Conservation (phyloP, 1,284 basidiomycete species). For the Neolentinus lepideus region DNA sequence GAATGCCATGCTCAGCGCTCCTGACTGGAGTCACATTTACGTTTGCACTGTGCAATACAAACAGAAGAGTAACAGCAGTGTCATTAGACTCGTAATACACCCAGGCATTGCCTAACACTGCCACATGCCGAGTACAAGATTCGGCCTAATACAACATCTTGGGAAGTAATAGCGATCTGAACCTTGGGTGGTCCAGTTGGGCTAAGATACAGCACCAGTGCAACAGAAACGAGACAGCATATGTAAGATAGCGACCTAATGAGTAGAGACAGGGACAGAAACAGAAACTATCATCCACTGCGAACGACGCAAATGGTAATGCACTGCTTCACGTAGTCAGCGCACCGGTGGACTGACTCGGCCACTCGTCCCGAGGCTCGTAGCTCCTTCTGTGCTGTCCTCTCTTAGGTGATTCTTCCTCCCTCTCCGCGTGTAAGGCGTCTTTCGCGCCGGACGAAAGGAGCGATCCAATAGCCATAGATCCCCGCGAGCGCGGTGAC, state of each 20-base stretch:
- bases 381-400: not conserved
- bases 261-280: not conserved
- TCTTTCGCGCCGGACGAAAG: constrained; percentile 7
- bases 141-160: not conserved
- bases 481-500: constrained; percentile 6
- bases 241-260: not conserved
- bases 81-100: not conserved
- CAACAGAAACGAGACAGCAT: not conserved
- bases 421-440: not conserved
- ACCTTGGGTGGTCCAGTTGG: not conserved
- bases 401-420: not conserved
- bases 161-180: not conserved
- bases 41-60: too few relatives aligned
- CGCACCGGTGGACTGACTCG: not conserved
- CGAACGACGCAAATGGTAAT: not conserved
- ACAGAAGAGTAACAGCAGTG: not conserved
- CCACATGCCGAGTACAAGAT: not conserved
- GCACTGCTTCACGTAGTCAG: not conserved
- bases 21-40: too few relatives aligned
- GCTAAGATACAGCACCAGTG: not conserved
- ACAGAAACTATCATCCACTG: not conserved
- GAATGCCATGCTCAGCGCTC: too few relatives aligned
- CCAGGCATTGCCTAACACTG: not conserved
- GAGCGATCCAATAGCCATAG: constrained; percentile 12
- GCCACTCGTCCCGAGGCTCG: not conserved